These are phyloP conservation scores for Eragrostis nindensis DNA, from an alignment of 176 grass and related monocot species.

Conservation along the genomic window DNA sequence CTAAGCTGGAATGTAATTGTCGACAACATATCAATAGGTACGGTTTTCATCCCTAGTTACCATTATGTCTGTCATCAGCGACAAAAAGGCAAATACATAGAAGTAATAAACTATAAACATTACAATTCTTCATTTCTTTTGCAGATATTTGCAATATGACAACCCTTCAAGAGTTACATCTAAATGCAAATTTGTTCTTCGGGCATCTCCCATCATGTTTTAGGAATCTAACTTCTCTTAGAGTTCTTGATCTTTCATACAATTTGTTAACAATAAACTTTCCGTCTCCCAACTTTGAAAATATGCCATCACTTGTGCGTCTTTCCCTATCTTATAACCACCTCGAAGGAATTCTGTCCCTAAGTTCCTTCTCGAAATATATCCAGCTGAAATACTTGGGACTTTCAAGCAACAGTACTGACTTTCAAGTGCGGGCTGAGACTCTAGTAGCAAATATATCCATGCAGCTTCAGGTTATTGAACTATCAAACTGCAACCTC, in stretches of 20 bases:
- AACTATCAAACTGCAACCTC: constrained; percentile 33
- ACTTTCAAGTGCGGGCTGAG: constrained; percentile 32
- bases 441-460: constrained; percentile 11
- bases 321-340: constrained; percentile 32
- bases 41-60: too few species aligned
- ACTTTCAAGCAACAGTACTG: constrained; percentile 18
- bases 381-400: constrained; percentile 20
- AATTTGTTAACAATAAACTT: constrained; percentile 34
- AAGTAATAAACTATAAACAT: not conserved
- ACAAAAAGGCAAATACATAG: not conserved
- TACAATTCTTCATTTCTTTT: not conserved
- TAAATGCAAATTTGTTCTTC: not conserved
- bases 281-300: constrained; percentile 27
- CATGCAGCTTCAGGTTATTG: constrained; percentile 30
- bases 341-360: constrained; percentile 6
- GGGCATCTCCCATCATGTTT: constrained; percentile 40
- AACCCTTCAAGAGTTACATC: constrained; percentile 18
- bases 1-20: not conserved
- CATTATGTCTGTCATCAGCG: too few species aligned
- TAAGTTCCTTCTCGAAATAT: constrained; percentile 22
- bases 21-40: constrained; percentile 15
- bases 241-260: constrained; percentile 21
- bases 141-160: constrained; percentile 31
- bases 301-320: constrained; percentile 1
- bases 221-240: constrained; percentile 28